Evolutionary conservation across 2,329 filamentous ascomycete species (phyloP), one percentile per base, ranked within the genome.

Genomic region (Pyrenophora tritici-repentis): DNA sequence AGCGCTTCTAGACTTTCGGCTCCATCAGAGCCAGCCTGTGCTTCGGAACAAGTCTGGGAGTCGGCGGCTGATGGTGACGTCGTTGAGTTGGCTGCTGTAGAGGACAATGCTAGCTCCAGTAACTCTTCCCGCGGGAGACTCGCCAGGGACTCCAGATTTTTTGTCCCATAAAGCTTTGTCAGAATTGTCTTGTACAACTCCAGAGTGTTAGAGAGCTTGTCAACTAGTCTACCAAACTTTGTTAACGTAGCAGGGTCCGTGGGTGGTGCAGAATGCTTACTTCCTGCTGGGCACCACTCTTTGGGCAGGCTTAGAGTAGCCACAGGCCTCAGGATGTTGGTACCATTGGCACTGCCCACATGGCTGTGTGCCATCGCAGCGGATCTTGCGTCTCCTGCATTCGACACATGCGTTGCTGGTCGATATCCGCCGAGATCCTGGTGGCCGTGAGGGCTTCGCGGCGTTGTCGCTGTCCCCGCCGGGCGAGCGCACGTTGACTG

Each of bases 321-420:
- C 86, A 69, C 90, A 93, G 47, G 85, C 81, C 56, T 91, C 89
- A 3, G 88, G 87, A 56, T 89, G 88, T 49, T 90, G 85, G 69
- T 90, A 92, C 72, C 89, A 91, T 50, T 89, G 82, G 70, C 90
- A 94, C 69, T 91, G 89, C 32, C 89, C 88, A 68, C 90, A 94
- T 9, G 90, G 90, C 66, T 90, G 87, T 59, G 87, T 83, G 47
- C 90, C 90, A 75, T 92, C 89, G 68, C 90, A 94, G 57, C 90
- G 86, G 47, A 93, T 93, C 74, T 93, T 94, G 55, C 89, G 83
- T 61, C 89, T 82, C 67, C 91, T 86, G 75, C 89, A 91, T 63
- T 89, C 87, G 40, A 88, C 86, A 70, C 88, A 91, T 32, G 88
- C 88, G 65, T 88, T 79, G 62, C 71, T 78, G 3, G 77, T 79